Conservation (phyloP, 495 filamentous ascomycete species). For the Tuber microsphaerosporum region DNA sequence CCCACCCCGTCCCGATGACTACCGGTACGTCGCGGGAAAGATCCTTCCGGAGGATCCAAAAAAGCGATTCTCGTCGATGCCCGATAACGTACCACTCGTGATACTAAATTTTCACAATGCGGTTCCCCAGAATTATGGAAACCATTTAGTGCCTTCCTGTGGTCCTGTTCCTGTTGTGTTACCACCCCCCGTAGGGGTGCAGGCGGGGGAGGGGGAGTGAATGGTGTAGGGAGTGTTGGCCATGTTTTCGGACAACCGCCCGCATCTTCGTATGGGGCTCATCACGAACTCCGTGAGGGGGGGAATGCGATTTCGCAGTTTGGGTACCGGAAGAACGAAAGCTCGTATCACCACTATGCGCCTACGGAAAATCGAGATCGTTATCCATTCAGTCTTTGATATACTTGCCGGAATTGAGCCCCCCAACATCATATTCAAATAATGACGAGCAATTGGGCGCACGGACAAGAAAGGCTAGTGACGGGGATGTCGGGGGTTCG, state of each 20-base stretch:
- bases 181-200: slow-evolving; percentile 16
- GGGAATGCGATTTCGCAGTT: not conserved
- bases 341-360: not conserved
- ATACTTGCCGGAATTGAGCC: slow-evolving; percentile 42
- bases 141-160: slow-evolving; percentile 9
- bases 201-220: not conserved
- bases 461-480: slow-evolving; percentile 37
- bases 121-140: slow-evolving; percentile 16
- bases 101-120: slow-evolving; percentile 39
- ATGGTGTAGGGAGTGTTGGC: slow-evolving; percentile 3
- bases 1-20: not conserved
- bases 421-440: slow-evolving; percentile 33
- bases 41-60: not conserved
- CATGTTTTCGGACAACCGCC: slow-evolving; percentile 5
- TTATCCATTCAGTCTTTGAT: slow-evolving; percentile 41
- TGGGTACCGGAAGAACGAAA: not conserved
- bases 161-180: slow-evolving; percentile 23
- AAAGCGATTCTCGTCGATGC: not conserved
- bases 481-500: slow-evolving; percentile 36
- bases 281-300: not conserved
- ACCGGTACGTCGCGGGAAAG: slow-evolving; percentile 1
- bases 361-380: slow-evolving; percentile 20
- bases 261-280: slow-evolving; percentile 6
- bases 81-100: slow-evolving; percentile 17
- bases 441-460: slow-evolving; percentile 19